phyloP scores from a whole-genome alignment of 352 stramenopile genomes.

The Pythium graminicola region DNA sequence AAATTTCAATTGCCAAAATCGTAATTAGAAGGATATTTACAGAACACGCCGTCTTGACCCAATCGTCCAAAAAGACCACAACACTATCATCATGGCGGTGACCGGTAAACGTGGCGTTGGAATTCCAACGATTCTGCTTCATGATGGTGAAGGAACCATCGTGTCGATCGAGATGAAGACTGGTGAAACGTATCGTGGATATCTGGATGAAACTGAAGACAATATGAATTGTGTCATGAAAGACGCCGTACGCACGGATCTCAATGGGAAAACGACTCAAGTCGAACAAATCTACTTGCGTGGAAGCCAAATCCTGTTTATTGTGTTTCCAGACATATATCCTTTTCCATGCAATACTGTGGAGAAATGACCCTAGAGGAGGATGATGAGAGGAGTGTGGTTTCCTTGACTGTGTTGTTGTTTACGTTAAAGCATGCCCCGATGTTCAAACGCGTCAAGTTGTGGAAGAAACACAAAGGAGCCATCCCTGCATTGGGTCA shows the following conservation, averaged over 20 bases:
- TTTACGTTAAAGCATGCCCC: slow-evolving; percentile 81
- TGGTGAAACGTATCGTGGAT: slow-evolving; percentile 81
- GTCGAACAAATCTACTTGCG: slow-evolving; percentile 92
- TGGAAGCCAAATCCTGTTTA: slow-evolving; percentile 90
- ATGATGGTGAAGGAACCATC: slow-evolving; percentile 79
- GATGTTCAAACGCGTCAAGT: slow-evolving; percentile 84
- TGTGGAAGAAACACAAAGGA: slow-evolving; percentile 86
- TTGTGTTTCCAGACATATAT: slow-evolving; percentile 89
- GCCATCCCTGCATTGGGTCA: slow-evolving; percentile 65
- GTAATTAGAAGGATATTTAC: too few species aligned
- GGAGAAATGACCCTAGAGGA: background rate
- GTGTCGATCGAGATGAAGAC: slow-evolving; percentile 88
- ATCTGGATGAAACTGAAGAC: slow-evolving; percentile 81
- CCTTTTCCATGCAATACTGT: too few species aligned
- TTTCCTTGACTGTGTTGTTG: slow-evolving; percentile 25
- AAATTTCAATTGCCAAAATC: too few species aligned
- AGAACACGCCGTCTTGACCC: too few species aligned
- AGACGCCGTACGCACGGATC: slow-evolving; percentile 84
- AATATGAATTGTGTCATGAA: slow-evolving; percentile 98
- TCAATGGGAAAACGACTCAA: slow-evolving; percentile 74
- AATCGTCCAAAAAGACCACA: too few species aligned
- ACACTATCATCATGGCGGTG: slow-evolving; percentile 49
- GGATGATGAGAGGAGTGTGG: background rate
- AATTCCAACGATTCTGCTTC: slow-evolving; percentile 80
- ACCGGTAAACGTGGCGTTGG: slow-evolving; percentile 76